Evolutionary conservation across 805 yeast species (phyloP).

Genomic region (Huiozyma sinensis): DNA sequence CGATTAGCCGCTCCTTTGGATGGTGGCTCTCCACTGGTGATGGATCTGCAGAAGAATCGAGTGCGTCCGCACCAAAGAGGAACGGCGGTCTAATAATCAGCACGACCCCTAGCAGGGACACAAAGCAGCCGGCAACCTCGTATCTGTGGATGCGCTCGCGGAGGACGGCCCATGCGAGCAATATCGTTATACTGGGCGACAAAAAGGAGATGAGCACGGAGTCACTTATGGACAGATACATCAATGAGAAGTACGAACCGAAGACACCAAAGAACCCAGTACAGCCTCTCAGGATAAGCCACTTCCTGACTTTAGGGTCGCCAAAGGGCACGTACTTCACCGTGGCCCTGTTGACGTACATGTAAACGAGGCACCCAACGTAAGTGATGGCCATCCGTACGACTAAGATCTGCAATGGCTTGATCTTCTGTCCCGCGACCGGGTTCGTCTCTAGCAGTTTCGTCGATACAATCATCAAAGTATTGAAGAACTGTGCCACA

Average conservation of each 20-base stretch:
- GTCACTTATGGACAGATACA: slow-evolving; percentile 68
- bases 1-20: slow-evolving; percentile 47
- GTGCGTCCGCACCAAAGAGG: slow-evolving; percentile 31
- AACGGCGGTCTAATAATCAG: slow-evolving; percentile 75
- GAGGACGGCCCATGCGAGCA: slow-evolving; percentile 57
- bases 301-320: slow-evolving; percentile 43
- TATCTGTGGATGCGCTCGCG: slow-evolving; percentile 54
- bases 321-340: slow-evolving; percentile 63
- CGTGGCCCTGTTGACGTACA: slow-evolving; percentile 33
- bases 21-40: slow-evolving; percentile 37
- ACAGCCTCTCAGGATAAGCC: slow-evolving; percentile 51
- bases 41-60: background rate
- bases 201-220: slow-evolving; percentile 73
- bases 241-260: slow-evolving; percentile 63
- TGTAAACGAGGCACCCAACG: slow-evolving; percentile 43
- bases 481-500: slow-evolving; percentile 60
- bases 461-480: slow-evolving; percentile 66
- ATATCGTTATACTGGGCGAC: slow-evolving; percentile 65
- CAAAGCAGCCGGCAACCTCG: slow-evolving; percentile 59
- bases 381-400: slow-evolving; percentile 70
- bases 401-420: slow-evolving; percentile 69
- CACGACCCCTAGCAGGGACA: slow-evolving; percentile 66
- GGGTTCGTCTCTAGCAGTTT: slow-evolving; percentile 56
- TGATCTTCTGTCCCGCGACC: slow-evolving; percentile 39
- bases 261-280: slow-evolving; percentile 76